Percentiles rank a stretch among this genome's conserved stretches.
Evolutionary conservation across 2,329 filamentous ascomycete genomes (phyloP).

Genomic region (Colletotrichum simmondsii): DNA sequence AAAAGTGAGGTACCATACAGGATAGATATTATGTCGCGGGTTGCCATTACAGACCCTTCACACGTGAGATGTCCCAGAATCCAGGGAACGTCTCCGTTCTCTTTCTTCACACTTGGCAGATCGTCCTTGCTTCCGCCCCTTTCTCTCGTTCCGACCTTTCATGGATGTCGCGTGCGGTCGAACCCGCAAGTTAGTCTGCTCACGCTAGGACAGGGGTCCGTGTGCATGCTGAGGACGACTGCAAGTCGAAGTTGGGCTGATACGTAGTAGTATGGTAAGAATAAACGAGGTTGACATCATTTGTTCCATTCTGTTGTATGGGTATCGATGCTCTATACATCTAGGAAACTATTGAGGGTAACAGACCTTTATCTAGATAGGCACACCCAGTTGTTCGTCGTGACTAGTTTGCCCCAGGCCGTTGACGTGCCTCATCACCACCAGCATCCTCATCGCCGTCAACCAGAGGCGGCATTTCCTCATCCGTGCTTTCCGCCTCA

Average conservation of each 20-base stretch:
- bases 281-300: too few species aligned
- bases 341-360: background rate
- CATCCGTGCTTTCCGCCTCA: slow-evolving; percentile 25
- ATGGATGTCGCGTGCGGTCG: slow-evolving; percentile 28
- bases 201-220: slow-evolving; percentile 7
- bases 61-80: slow-evolving; percentile 5
- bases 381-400: background rate
- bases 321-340: background rate
- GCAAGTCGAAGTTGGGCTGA: background rate
- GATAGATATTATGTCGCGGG: background rate
- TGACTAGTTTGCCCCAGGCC: background rate
- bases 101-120: slow-evolving; percentile 29
- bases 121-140: slow-evolving; percentile 21
- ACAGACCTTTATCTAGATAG: background rate
- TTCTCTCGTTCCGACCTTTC: background rate
- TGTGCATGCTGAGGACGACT: background rate
- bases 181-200: slow-evolving; percentile 20
- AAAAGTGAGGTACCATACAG: background rate
- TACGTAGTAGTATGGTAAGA: too few species aligned
- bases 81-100: background rate
- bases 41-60: background rate
- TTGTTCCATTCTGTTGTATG: background rate
- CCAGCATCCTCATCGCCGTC: background rate
- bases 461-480: background rate
- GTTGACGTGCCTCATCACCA: background rate